Base-by-base conservation (phyloP, 2,329 filamentous ascomycete genomes). In the Phialocephala sp. region DNA sequence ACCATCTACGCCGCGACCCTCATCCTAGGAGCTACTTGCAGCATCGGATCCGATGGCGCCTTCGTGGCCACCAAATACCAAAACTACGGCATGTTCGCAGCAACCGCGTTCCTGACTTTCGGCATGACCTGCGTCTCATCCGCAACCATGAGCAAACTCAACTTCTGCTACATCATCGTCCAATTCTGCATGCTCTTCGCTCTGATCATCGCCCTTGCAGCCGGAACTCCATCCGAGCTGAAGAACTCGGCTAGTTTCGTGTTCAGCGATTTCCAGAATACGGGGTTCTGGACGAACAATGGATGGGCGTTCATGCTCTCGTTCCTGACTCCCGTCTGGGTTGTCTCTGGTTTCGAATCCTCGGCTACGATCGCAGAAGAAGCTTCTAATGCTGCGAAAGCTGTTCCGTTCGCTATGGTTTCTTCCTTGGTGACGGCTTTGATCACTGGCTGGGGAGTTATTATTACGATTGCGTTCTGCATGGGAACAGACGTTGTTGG, bases 381-480 rank as follows among this genome's bases (percentile, higher is more conserved):
- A 62, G 73, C 74, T 2, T 71, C 67, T 8, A 75, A 75, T 63
- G 74, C 74, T 2, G 74, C 73, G 1, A 73, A 71, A 45, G 73
- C 74, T 1, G 74, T 76, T 3, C 74, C 74, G 15, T 76, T 76
- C 47, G 74, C 74, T 6, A 76, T 76, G 74, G 65, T 76, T 9
- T 74, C 72, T 18, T 72, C 72, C 2, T 60, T 76, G 20, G 60
- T 76, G 2, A 71, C 68, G 4, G 74, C 69, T 1, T 62, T 69
- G 66, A 73, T 84, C 20, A 80, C 79, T 24, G 85, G 85, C 39
- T 87, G 81, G 76, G 77, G 86, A 35, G 86, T 85, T 76, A 86
- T 84, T 73, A 85, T 87, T 66, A 84, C 85, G 8, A 82, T 87
- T 52, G 82, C 80, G 64, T 87, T 85, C 75, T 83, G 80, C 76